Evolutionary conservation across 2,329 filamentous ascomycete species (phyloP).

Genomic region (Colletotrichum sp.): DNA sequence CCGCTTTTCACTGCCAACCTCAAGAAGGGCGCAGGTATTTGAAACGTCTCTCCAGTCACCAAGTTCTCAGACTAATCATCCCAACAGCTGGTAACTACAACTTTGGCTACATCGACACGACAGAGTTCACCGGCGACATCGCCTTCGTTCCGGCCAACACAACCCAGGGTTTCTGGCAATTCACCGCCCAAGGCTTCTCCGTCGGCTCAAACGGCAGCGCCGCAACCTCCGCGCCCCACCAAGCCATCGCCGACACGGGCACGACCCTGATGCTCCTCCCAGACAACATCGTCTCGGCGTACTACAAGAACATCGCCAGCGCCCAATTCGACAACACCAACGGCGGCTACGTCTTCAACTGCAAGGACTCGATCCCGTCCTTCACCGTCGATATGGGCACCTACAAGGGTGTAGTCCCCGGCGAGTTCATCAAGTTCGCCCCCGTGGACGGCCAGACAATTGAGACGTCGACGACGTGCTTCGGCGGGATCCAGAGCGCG

Average conservation of each 20-base stretch:
- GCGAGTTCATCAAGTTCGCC: constrained; percentile 43
- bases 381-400: constrained; percentile 38
- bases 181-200: constrained; percentile 60
- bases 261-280: constrained; percentile 70
- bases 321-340: constrained; percentile 46
- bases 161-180: constrained; percentile 67
- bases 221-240: constrained; percentile 22
- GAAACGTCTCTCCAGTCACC: neutral
- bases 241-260: constrained; percentile 73
- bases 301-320: constrained; percentile 63
- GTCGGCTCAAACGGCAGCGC: constrained; percentile 42
- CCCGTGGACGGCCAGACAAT: constrained; percentile 22
- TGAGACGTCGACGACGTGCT: constrained; percentile 31
- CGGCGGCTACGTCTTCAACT: constrained; percentile 66
- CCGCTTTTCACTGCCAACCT: constrained; percentile 39
- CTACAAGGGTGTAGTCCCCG: constrained; percentile 39
- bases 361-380: constrained; percentile 53
- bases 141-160: constrained; percentile 61
- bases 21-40: constrained; percentile 36
- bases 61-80: neutral
- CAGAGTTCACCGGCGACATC: constrained; percentile 62
- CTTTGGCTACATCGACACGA: constrained; percentile 55
- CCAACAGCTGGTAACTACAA: constrained; percentile 37
- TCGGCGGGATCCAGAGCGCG: constrained; percentile 42
- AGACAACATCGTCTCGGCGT: constrained; percentile 55